Evolutionary conservation across 202 grass and related monocot genomes (phyloP).

Genomic region (Digitaria exilis): DNA sequence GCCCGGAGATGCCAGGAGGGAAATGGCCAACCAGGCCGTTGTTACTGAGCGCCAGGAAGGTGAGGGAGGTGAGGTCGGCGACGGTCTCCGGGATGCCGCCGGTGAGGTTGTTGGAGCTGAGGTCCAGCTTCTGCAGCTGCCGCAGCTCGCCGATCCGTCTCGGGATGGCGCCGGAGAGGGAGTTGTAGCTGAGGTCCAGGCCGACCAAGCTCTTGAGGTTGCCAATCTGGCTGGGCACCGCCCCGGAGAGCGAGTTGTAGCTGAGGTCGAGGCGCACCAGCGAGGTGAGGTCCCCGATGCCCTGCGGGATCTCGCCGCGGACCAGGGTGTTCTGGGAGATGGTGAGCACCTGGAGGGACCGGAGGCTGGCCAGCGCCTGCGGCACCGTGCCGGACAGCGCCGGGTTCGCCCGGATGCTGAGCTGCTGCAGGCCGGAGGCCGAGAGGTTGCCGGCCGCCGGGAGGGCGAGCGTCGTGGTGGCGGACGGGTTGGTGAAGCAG

Average conservation of each 20-base stretch:
- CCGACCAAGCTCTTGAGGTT: conserved; percentile 48
- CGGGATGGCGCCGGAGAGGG: conserved; percentile 68
- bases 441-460: conserved; percentile 50
- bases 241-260: conserved; percentile 29
- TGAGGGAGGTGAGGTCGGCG: conserved; percentile 56
- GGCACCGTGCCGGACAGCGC: conserved; percentile 53
- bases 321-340: conserved; percentile 66
- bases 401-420: conserved; percentile 79
- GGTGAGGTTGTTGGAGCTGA: conserved; percentile 82
- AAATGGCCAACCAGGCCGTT: conserved; percentile 64
- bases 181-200: conserved; percentile 82
- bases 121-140: conserved; percentile 90
- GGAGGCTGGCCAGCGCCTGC: conserved; percentile 41
- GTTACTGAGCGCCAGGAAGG: conserved; percentile 81
- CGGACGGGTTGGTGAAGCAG: conserved; percentile 69
- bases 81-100: conserved; percentile 56
- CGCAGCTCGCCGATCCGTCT: conserved; percentile 60
- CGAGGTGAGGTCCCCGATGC: conserved; percentile 32
- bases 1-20: conserved; percentile 51
- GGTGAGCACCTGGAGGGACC: conserved; percentile 64
- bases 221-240: conserved; percentile 31
- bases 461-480: conserved; percentile 48
- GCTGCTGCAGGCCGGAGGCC: conserved; percentile 65
- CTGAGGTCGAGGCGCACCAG: conserved; percentile 34
- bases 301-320: conserved; percentile 46